A percentile compares a stretch with the other conserved stretches of the same genome.
Evolutionary conservation across 108 stramenopile genomes (phyloP).

Genomic region (Epithemia pelagica): DNA sequence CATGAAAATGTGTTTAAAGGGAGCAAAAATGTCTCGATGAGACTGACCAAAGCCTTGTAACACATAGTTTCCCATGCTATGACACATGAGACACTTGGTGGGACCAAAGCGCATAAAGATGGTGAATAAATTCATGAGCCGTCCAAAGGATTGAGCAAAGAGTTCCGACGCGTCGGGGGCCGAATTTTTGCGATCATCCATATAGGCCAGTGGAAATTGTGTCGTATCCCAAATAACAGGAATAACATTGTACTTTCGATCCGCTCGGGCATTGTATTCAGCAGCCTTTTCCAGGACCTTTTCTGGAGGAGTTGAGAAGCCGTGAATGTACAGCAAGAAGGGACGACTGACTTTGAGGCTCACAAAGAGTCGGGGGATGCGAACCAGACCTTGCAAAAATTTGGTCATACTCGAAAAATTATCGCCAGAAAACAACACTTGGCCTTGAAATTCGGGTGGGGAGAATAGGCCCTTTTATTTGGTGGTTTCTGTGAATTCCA

Average conservation of each 20-base stretch:
- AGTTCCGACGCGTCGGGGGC: neutral
- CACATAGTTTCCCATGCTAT: conserved; percentile 2
- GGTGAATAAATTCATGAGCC: neutral
- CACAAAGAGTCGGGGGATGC: neutral
- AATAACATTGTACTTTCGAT: neutral
- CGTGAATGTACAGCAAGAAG: neutral
- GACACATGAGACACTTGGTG: neutral
- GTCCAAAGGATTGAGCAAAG: neutral
- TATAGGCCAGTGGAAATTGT: neutral
- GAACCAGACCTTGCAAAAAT: neutral
- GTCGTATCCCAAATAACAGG: neutral
- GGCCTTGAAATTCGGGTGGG: neutral
- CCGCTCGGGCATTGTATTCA: neutral
- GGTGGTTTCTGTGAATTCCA: neutral
- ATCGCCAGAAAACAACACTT: neutral
- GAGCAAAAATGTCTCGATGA: neutral
- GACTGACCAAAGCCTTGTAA: neutral
- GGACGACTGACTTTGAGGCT: neutral
- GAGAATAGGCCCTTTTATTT: too few relatives aligned
- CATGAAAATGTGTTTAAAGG: conserved; percentile 1
- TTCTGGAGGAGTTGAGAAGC: neutral
- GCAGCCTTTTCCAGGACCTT: neutral
- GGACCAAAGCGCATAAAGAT: neutral
- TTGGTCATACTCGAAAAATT: neutral
- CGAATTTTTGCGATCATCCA: neutral